A percentile compares a stretch with the other conserved stretches of the same genome.
Conservation (phyloP, 768 basidiomycete species). For the Imleria badia region DNA sequence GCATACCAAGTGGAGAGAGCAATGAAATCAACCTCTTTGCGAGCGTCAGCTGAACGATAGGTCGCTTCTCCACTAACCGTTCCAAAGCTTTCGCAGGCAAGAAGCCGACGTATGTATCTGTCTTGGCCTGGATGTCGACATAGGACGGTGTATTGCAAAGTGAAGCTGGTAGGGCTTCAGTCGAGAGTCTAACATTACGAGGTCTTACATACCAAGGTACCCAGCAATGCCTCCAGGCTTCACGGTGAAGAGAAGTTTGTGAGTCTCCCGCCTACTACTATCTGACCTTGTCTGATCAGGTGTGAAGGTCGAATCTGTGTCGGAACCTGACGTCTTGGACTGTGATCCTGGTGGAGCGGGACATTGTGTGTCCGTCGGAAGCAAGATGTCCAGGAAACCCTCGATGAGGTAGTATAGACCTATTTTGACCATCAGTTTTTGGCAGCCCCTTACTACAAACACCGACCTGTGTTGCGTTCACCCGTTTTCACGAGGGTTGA, state of each 20-base stretch:
- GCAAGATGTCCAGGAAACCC: slow-evolving; percentile 89
- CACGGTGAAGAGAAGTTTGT: slow-evolving; percentile 86
- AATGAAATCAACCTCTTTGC: slow-evolving; percentile 96
- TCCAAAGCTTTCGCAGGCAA: slow-evolving; percentile 87
- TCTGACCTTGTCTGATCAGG: slow-evolving; percentile 32
- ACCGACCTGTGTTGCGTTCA: slow-evolving; percentile 78
- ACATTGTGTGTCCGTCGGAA: slow-evolving; percentile 44
- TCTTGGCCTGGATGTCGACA: slow-evolving; percentile 96
- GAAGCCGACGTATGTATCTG: slow-evolving; percentile 97
- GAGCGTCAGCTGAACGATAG: slow-evolving; percentile 92
- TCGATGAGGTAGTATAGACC: slow-evolving; percentile 95
- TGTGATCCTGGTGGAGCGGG: slow-evolving; percentile 12
- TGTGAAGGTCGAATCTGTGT: slow-evolving; percentile 40
- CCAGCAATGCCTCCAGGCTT: slow-evolving; percentile 98
- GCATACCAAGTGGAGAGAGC: slow-evolving; percentile 84
- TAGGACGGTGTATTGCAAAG: slow-evolving; percentile 91
- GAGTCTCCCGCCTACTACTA: slow-evolving; percentile 34
- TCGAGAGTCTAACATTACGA: background rate
- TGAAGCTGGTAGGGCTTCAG: slow-evolving; percentile 54
- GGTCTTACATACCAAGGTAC: slow-evolving; percentile 67
- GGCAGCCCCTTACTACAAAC: background rate
- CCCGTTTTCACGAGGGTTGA: slow-evolving; percentile 85
- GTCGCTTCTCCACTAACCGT: slow-evolving; percentile 85
- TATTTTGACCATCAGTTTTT: slow-evolving; percentile 21
- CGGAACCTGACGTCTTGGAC: slow-evolving; percentile 20